Percentiles rank a stretch among this genome's conserved stretches.
Conservation (phyloP, 2,329 filamentous ascomycete species). For the Knufia fluminis region DNA sequence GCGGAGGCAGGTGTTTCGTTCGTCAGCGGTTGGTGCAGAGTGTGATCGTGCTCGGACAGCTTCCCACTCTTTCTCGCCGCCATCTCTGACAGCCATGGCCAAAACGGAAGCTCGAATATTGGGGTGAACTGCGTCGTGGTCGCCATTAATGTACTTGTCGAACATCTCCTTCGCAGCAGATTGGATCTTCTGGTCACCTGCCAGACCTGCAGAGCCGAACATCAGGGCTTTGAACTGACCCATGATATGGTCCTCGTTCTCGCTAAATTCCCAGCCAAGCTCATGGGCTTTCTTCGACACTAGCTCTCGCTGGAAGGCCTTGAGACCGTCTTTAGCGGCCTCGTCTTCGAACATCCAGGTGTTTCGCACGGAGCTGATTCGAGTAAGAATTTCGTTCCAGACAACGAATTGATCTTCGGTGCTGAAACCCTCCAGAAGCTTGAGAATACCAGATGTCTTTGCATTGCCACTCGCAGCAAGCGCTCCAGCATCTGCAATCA, state of each 20-base stretch:
- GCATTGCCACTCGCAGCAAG: slow-evolving; percentile 85
- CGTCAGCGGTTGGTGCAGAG: slow-evolving; percentile 66
- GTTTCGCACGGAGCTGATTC: slow-evolving; percentile 66
- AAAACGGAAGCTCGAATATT: slow-evolving; percentile 86
- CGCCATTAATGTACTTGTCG: slow-evolving; percentile 68
- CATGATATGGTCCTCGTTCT: slow-evolving; percentile 75
- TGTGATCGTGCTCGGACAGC: slow-evolving; percentile 66
- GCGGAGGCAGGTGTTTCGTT: slow-evolving; percentile 85
- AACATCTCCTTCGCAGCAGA: slow-evolving; percentile 85
- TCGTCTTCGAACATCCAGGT: slow-evolving; percentile 86
- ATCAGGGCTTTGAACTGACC: slow-evolving; percentile 92
- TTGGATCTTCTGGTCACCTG: slow-evolving; percentile 69
- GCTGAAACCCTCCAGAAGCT: slow-evolving; percentile 74
- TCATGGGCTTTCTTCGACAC: slow-evolving; percentile 72
- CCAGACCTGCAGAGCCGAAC: slow-evolving; percentile 72
- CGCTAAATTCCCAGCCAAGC: slow-evolving; percentile 78
- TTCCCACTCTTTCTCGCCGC: slow-evolving; percentile 79
- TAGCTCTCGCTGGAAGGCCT: slow-evolving; percentile 72
- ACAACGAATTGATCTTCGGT: slow-evolving; percentile 81
- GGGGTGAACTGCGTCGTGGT: slow-evolving; percentile 74
- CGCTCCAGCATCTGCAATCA: slow-evolving; percentile 88
- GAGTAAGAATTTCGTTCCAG: slow-evolving; percentile 82
- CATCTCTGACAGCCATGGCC: slow-evolving; percentile 71
- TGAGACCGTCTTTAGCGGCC: slow-evolving; percentile 60
- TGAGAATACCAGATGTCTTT: slow-evolving; percentile 81